Percentiles rank a stretch among this genome's conserved stretches.
phyloP scores from a whole-genome alignment of 306 rosid genomes.

The Begonia peltatifolia region DNA sequence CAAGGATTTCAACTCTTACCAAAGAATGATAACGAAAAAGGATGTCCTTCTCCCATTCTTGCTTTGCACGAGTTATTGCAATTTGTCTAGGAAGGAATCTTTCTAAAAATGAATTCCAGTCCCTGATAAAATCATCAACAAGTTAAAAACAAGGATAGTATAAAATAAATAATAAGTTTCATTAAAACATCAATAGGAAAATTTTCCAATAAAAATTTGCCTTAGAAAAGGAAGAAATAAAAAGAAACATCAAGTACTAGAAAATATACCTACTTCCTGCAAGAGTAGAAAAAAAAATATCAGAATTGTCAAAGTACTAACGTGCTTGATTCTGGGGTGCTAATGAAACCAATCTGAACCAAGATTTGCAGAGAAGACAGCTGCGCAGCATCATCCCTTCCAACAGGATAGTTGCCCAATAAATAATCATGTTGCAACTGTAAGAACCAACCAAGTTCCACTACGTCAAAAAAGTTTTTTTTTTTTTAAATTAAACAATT shows the following conservation, averaged over 20 bases:
- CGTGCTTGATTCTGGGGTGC: slow-evolving; percentile 74
- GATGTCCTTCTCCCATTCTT: slow-evolving; percentile 94
- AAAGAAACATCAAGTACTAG: not conserved
- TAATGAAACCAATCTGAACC: slow-evolving; percentile 70
- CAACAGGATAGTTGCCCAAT: slow-evolving; percentile 87
- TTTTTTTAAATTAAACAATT: too few relatives aligned
- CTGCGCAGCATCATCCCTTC: slow-evolving; percentile 87
- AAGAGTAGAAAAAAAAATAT: slow-evolving; percentile 13
- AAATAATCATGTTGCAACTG: slow-evolving; percentile 96
- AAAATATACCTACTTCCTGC: not conserved
- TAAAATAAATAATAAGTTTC: not conserved
- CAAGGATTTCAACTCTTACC: slow-evolving; percentile 30
- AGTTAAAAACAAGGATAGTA: not conserved
- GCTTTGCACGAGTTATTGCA: slow-evolving; percentile 74
- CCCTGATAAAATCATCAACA: slow-evolving; percentile 31
- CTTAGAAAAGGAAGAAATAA: not conserved
- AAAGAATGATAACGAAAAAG: slow-evolving; percentile 66
- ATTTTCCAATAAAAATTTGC: not conserved
- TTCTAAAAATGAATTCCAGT: slow-evolving; percentile 84
- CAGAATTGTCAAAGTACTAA: slow-evolving; percentile 15
- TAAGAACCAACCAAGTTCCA: slow-evolving; percentile 13
- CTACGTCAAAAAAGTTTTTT: too few relatives aligned
- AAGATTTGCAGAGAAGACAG: slow-evolving; percentile 84
- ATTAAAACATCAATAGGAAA: not conserved
- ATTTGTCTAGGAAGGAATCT: slow-evolving; percentile 78